phyloP scores from a whole-genome alignment of 2,329 filamentous ascomycete genomes.

The Diaporthe sp. region DNA sequence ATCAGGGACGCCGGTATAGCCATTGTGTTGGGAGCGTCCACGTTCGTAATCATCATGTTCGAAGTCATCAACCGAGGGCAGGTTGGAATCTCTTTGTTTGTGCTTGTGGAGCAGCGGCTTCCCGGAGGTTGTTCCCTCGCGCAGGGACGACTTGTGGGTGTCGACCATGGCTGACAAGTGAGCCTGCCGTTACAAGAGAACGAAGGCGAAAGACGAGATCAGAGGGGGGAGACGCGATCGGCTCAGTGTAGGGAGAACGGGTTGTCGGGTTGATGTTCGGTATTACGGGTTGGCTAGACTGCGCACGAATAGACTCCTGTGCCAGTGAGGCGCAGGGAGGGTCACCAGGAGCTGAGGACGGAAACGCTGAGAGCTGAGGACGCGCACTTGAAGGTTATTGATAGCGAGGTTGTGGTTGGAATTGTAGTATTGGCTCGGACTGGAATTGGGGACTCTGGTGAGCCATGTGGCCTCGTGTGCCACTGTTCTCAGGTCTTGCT shows the following conservation, averaged over 20 bases:
- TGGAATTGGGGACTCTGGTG: slow-evolving; percentile 9
- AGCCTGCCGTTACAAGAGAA: not conserved
- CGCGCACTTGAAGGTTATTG: not conserved
- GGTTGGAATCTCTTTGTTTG: slow-evolving; percentile 37
- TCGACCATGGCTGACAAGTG: slow-evolving; percentile 31
- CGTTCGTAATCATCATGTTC: slow-evolving; percentile 23
- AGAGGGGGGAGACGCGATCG: not conserved
- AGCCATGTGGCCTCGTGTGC: slow-evolving; percentile 33
- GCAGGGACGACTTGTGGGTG: slow-evolving; percentile 15
- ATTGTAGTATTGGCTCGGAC: not conserved
- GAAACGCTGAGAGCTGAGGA: not conserved
- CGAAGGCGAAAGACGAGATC: not conserved
- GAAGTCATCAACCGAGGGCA: slow-evolving; percentile 40
- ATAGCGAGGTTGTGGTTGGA: not conserved
- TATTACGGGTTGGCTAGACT: not conserved
- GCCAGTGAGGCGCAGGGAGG: not conserved
- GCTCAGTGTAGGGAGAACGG: not conserved
- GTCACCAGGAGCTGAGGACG: not conserved
- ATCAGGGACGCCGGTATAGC: slow-evolving; percentile 32
- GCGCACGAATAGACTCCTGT: not conserved
- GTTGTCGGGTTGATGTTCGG: not conserved
- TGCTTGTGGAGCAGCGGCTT: slow-evolving; percentile 39
- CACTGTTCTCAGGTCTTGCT: slow-evolving; percentile 17
- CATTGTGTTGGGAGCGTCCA: slow-evolving; percentile 36
- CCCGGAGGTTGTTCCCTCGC: slow-evolving; percentile 32